Percentiles rank a stretch among this genome's conserved stretches.
Conservation (phyloP, 495 filamentous ascomycete species). For the Xeromyces bisporus region DNA sequence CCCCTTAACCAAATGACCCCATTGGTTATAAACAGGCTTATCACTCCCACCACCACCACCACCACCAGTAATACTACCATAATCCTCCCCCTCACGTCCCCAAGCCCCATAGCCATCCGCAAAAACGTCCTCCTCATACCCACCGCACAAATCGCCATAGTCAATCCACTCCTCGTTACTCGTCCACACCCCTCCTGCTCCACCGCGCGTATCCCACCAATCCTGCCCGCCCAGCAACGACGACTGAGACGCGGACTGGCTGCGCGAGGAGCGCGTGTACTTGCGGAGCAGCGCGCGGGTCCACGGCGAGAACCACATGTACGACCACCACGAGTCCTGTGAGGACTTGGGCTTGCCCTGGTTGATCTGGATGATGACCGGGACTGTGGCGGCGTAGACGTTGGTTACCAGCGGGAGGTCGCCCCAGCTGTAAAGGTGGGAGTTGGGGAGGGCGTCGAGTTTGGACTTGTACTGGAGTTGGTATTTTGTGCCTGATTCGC, state of each 20-base stretch:
- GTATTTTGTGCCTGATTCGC: too few species aligned
- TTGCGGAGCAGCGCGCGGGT: slow-evolving; percentile 33
- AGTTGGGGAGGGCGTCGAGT: slow-evolving; percentile 25
- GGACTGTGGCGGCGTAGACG: slow-evolving; percentile 29
- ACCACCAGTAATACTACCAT: too few species aligned
- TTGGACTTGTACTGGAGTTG: slow-evolving; percentile 24
- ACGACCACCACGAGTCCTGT: slow-evolving; percentile 32
- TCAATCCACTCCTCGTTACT: slow-evolving; percentile 35
- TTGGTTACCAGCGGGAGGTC: slow-evolving; percentile 38
- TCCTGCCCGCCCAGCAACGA: slow-evolving; percentile 31
- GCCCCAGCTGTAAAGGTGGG: slow-evolving; percentile 25
- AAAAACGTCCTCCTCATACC: slow-evolving; percentile 34
- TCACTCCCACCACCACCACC: slow-evolving; percentile 37
- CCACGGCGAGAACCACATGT: slow-evolving; percentile 41
- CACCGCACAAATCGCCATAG: slow-evolving; percentile 36
- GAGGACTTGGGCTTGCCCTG: slow-evolving; percentile 17
- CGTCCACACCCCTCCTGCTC: slow-evolving; percentile 44
- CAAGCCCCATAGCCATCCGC: slow-evolving; percentile 23
- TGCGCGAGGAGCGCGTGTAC: slow-evolving; percentile 29
- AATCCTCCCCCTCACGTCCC: slow-evolving; percentile 46
- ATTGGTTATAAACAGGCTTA: slow-evolving; percentile 32
- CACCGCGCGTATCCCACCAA: slow-evolving; percentile 38
- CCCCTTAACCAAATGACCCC: slow-evolving; percentile 24
- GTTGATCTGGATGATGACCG: slow-evolving; percentile 34
- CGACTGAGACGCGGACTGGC: slow-evolving; percentile 25